Percentiles rank a stretch among this genome's conserved stretches.
phyloP scores from a whole-genome alignment of 2,329 filamentous ascomycete species.

The Colletotrichum noveboracense region DNA sequence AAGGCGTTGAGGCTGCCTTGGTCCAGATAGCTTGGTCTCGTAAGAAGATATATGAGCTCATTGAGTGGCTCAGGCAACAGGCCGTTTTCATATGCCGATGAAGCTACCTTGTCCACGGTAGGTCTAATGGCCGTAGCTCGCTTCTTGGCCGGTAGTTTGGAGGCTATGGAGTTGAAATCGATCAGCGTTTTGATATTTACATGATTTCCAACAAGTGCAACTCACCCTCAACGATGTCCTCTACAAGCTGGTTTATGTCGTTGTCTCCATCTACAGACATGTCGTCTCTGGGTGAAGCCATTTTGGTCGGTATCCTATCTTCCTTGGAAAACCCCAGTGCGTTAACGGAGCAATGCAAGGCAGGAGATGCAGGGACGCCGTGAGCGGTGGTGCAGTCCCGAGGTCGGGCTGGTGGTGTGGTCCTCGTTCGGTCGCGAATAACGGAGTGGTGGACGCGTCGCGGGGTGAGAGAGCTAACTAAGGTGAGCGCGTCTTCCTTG shows the following conservation, averaged over 20 bases:
- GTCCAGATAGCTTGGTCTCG: conserved; percentile 72
- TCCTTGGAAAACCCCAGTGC: background rate
- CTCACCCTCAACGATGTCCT: conserved; percentile 37
- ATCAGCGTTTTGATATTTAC: background rate
- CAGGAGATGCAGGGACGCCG: background rate
- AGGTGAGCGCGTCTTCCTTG: conserved; percentile 6
- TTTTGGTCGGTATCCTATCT: background rate
- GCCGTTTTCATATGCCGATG: conserved; percentile 71
- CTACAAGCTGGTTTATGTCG: conserved; percentile 39
- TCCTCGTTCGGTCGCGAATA: background rate
- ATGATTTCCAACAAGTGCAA: background rate
- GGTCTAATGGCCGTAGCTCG: conserved; percentile 67
- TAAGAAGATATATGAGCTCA: conserved; percentile 70
- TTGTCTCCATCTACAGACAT: conserved; percentile 31
- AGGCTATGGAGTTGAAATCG: conserved; percentile 43
- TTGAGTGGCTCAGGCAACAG: conserved; percentile 65
- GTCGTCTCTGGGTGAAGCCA: background rate
- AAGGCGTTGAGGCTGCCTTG: conserved; percentile 75
- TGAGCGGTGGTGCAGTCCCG: background rate
- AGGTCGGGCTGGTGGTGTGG: background rate
- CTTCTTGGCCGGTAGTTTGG: conserved; percentile 68
- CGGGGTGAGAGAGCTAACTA: background rate
- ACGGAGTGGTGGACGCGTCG: conserved; percentile 9
- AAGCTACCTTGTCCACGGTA: conserved; percentile 66
- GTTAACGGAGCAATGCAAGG: background rate